These are phyloP conservation scores for Chaetomiaceae sp. DNA, from an alignment of 2,329 filamentous ascomycete genomes.

Conservation along the genomic window DNA sequence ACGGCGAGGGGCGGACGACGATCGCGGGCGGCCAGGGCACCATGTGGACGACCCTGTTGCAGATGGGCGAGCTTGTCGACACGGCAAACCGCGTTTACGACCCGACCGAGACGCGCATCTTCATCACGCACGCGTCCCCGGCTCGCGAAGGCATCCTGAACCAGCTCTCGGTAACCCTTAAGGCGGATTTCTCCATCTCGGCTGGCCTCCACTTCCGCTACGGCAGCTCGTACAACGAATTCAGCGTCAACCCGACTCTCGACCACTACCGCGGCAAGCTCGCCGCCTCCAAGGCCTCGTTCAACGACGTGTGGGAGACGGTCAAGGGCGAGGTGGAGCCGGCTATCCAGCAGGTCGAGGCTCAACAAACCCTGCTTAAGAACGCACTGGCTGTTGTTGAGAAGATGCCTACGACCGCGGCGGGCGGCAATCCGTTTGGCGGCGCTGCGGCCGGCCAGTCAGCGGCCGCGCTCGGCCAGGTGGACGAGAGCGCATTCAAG, in stretches of 20 bases:
- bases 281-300: constrained; percentile 94
- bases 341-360: constrained; percentile 88
- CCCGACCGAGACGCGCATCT: constrained; percentile 92
- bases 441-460: constrained; percentile 64
- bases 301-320: constrained; percentile 99
- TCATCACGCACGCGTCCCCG: constrained; percentile 94
- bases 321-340: constrained; percentile 95
- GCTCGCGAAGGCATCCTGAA: constrained; percentile 95
- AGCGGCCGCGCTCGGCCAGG: constrained; percentile 71
- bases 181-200: constrained; percentile 97
- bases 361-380: constrained; percentile 85
- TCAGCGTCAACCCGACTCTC: constrained; percentile 95
- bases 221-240: constrained; percentile 98
- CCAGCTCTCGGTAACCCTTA: constrained; percentile 93
- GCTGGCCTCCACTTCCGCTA: constrained; percentile 98
- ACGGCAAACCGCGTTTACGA: constrained; percentile 98
- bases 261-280: constrained; percentile 99
- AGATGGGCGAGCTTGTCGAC: constrained; percentile 97
- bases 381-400: constrained; percentile 91
- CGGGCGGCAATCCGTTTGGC: constrained; percentile 94
- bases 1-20: constrained; percentile 94
- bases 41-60: constrained; percentile 97
- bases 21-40: constrained; percentile 97
- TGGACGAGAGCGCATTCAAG: constrained; percentile 98
- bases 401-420: constrained; percentile 95